Evolutionary conservation across 352 stramenopile genomes (phyloP), one percentile per base, ranked within the genome.

Genomic region (Globisporangium apiculatum): DNA sequence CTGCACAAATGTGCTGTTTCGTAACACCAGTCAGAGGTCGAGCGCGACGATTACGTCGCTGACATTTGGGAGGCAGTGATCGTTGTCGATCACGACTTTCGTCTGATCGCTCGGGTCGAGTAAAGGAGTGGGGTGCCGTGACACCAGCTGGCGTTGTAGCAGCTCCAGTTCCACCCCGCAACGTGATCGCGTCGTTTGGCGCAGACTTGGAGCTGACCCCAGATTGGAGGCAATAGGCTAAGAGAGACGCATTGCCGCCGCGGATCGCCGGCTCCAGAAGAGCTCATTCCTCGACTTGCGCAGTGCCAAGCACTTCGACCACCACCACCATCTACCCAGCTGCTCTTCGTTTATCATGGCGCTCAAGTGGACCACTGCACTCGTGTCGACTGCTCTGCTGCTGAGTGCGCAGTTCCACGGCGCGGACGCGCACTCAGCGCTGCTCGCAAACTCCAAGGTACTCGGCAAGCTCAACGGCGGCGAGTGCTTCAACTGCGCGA

Each of bases 401-500:
- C 38, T 55, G 36, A 18, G 36, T 5, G 15, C 42, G 42, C 42
- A 47, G 42, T 47, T 47, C 42, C n/a, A 47, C 42, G 51, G 14
- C n/a, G 37, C 15, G 3, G 37, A 55, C 51, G 51, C 55, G 50
- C 51, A 55, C 51, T 55, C 51, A 10, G 51, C 51, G 51, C 51
- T 55, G 37, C 51, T 55, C 51, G 51, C 61, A 38, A 67, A 67
- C 51, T 17, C 48, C 42, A 67, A 67, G 51, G 24, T 67, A 51
- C 61, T 67, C 50, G 61, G 61, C 45, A 57, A 67, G 55, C 61
- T 67, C 55, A 67, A 67, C 61, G 57, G 55, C 51, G 61, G 61
- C 55, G 55, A 54, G 45, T 67, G 61, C 55, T 63, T 67, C 51
- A 67, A 67, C 61, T 67, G 61, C 49, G 61, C 61, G 50, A 58